Evolutionary conservation across 78 protist genomes (phyloP).

Genomic region (Protostelium mycophagum): DNA sequence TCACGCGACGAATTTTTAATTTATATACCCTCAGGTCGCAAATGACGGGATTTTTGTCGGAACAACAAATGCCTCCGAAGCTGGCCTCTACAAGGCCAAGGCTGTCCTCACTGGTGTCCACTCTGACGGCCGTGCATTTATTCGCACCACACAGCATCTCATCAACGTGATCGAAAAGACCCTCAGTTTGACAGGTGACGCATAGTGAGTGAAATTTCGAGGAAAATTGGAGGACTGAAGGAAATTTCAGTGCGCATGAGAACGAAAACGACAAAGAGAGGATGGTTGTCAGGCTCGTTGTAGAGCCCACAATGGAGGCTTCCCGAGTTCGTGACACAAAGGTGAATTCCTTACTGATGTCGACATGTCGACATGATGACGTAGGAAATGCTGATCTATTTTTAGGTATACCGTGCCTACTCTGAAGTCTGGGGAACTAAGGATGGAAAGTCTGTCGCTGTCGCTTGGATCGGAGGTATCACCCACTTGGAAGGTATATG

Average conservation of each 20-base stretch:
- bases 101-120: constrained; percentile 10
- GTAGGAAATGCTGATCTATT: too few relatives aligned
- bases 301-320: not conserved
- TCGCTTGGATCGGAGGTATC: constrained; percentile 50
- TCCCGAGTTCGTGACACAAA: not conserved
- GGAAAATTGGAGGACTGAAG: too few relatives aligned
- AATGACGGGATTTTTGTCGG: constrained; percentile 54
- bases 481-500: not conserved
- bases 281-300: constrained; percentile 5
- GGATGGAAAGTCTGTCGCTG: constrained; percentile 19
- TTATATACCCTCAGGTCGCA: constrained; percentile 14
- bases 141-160: constrained; percentile 58
- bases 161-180: constrained; percentile 35
- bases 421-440: constrained; percentile 55
- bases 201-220: constrained; percentile 12
- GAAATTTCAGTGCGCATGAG: constrained; percentile 1
- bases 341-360: too few relatives aligned
- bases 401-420: constrained; percentile 39
- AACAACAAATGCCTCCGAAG: constrained; percentile 15
- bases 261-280: not conserved
- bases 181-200: constrained; percentile 34
- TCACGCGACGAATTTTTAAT: too few relatives aligned
- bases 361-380: too few relatives aligned
- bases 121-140: constrained; percentile 9
- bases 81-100: constrained; percentile 30